Evolutionary conservation across 441 rosid species (phyloP).

Genomic region (Eruca vesicaria): DNA sequence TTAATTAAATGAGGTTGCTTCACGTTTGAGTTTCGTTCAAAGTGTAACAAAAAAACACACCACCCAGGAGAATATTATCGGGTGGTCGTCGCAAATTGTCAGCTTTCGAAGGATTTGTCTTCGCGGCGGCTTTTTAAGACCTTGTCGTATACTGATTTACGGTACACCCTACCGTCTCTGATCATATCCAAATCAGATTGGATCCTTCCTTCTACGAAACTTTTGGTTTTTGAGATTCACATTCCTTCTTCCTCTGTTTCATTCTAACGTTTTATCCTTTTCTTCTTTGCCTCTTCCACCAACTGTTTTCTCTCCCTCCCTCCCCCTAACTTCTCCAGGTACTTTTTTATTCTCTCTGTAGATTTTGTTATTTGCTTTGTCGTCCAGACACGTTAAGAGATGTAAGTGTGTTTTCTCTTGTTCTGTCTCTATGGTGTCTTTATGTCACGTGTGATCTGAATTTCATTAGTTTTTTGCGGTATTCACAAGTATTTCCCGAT

Average conservation of each 20-base stretch:
- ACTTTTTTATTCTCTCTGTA: neutral
- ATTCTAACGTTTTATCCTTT: neutral
- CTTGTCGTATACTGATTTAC: neutral
- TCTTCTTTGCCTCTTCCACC: neutral
- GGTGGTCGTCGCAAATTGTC: neutral
- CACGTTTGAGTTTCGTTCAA: neutral
- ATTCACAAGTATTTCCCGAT: conserved; percentile 29
- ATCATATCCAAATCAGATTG: neutral
- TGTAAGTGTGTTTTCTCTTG: neutral
- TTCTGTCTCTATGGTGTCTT: neutral
- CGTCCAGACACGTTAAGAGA: neutral
- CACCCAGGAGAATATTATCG: neutral
- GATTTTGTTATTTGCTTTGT: neutral
- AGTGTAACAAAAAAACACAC: neutral
- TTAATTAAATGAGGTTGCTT: neutral
- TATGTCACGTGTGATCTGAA: conserved; percentile 35
- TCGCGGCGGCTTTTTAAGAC: neutral
- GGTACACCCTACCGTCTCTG: neutral
- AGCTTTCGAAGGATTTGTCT: neutral
- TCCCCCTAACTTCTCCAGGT: neutral
- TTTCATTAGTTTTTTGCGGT: conserved; percentile 7
- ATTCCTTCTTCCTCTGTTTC: neutral
- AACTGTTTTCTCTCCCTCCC: neutral
- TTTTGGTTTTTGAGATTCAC: neutral
- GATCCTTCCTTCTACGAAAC: neutral